Evolutionary conservation across 306 rosid genomes (phyloP), one percentile per base, ranked within the genome.

Genomic region (Crataegus laevigata): DNA sequence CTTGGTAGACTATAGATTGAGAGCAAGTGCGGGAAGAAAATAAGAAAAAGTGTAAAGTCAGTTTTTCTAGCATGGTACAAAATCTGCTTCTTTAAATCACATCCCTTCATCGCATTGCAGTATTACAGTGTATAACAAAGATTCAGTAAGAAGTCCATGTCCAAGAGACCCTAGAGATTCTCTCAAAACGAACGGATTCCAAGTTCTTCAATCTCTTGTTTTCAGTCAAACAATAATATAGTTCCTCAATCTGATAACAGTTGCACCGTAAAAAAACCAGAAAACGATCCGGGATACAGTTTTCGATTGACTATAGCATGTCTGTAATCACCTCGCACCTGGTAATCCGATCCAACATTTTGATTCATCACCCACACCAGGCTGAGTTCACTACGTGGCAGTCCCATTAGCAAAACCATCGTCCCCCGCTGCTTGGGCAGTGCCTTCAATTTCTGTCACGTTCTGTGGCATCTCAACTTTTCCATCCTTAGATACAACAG

Each of bases 401-500:
- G 57, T 66, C 18, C 77, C 77, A 47, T 50, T 69, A 40, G 63
- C 71, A 19, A 36, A 69, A 57, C 38, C 73, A 28, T 26, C 75
- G 22, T 45, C 42, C 24, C 26, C 68, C 10, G 77, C 51, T 11
- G 79, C 86, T 71, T 63, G 79, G 14, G 17, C 32, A 34, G 67
- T 55, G 68, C 64, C 73, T 75, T 78, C 69, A 68, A 73, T 72
- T 77, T 87, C 80, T 18, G n/a, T 77, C 18, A 54, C 30, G 57
- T 51, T 79, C 65, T 62, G 82, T 71, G 66, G 82, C 72, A 74
- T 75, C 75, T 68, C 80, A 8, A 28, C 75, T 66, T 62, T 72
- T 63, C 22, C 60, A 75, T 68, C 82, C 51, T 77, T 36, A 8
- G 52, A 68, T 30, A 34, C 76, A 59, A 74, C 67, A 62, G 50